These are phyloP conservation scores for Acanthamoeba polyphaga DNA, from an alignment of 208 protist species.

Conservation along the genomic window DNA sequence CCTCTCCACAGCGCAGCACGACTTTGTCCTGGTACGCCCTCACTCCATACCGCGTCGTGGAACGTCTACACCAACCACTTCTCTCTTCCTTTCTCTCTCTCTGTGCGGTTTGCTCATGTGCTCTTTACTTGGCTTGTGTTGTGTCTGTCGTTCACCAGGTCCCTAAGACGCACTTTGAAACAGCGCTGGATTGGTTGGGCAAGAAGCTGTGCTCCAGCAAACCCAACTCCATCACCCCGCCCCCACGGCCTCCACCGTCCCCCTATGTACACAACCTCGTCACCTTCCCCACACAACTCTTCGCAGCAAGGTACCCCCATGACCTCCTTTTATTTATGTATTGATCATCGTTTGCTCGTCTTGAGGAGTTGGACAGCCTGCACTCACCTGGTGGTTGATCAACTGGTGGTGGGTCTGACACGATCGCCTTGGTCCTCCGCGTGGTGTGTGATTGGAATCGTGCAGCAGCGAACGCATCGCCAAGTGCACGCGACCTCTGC, in stretches of 20 bases:
- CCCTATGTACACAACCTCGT: slow-evolving; percentile 73
- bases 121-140: neutral
- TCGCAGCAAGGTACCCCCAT: slow-evolving; percentile 5
- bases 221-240: slow-evolving; percentile 28
- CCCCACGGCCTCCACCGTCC: neutral
- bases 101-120: too few species aligned
- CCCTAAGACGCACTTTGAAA: slow-evolving; percentile 58
- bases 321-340: neutral
- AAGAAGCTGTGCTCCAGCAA: slow-evolving; percentile 42
- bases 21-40: slow-evolving; percentile 68
- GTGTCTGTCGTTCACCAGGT: neutral
- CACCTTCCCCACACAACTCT: slow-evolving; percentile 58
- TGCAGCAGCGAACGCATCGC: slow-evolving; percentile 43
- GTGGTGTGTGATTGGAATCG: too few species aligned
- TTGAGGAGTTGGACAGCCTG: neutral
- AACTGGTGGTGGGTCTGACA: too few species aligned
- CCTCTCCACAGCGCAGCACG: slow-evolving; percentile 65
- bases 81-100: neutral
- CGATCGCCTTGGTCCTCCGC: neutral
- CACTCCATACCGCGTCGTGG: neutral
- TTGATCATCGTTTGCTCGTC: neutral
- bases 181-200: slow-evolving; percentile 24
- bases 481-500: slow-evolving; percentile 64
- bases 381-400: too few species aligned
- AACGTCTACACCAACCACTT: neutral